A percentile compares a stretch with the other conserved stretches of the same genome.
phyloP scores from a whole-genome alignment of 2,329 filamentous ascomycete genomes.

The Phyllosticta paracitricarpa region DNA sequence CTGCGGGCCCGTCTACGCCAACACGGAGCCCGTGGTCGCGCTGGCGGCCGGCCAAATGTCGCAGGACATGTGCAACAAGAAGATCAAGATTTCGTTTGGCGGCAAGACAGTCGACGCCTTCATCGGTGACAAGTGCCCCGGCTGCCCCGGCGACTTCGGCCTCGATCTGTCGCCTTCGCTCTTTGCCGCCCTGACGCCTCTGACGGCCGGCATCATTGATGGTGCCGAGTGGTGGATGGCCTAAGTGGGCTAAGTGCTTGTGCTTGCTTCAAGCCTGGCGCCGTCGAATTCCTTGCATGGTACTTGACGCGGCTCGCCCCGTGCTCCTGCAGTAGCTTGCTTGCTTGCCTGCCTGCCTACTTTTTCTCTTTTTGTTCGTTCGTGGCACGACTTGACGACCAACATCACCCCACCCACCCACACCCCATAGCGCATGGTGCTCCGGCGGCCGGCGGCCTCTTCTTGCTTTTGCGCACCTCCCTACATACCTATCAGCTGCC shows the following conservation, averaged over 20 bases:
- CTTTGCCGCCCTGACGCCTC: slow-evolving; percentile 20
- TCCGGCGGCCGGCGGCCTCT: too few species aligned
- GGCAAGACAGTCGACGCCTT: slow-evolving; percentile 20
- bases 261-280: too few species aligned
- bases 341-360: too few species aligned
- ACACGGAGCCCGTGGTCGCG: slow-evolving; percentile 21
- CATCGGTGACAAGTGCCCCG: slow-evolving; percentile 27
- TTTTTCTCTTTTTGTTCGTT: too few species aligned
- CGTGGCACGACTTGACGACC: too few species aligned
- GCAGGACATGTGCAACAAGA: slow-evolving; percentile 26
- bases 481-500: too few species aligned
- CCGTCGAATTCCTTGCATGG: too few species aligned
- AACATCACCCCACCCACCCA: too few species aligned
- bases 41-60: slow-evolving; percentile 21
- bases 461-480: too few species aligned
- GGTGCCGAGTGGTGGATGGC: slow-evolving; percentile 5
- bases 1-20: slow-evolving; percentile 20
- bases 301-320: too few species aligned
- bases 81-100: slow-evolving; percentile 22
- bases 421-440: too few species aligned
- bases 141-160: slow-evolving; percentile 19
- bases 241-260: neutral
- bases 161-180: slow-evolving; percentile 23
- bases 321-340: too few species aligned
- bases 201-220: slow-evolving; percentile 4